Base-by-base conservation (phyloP, 2,329 filamentous ascomycete genomes). In the Fusarium longipes region DNA sequence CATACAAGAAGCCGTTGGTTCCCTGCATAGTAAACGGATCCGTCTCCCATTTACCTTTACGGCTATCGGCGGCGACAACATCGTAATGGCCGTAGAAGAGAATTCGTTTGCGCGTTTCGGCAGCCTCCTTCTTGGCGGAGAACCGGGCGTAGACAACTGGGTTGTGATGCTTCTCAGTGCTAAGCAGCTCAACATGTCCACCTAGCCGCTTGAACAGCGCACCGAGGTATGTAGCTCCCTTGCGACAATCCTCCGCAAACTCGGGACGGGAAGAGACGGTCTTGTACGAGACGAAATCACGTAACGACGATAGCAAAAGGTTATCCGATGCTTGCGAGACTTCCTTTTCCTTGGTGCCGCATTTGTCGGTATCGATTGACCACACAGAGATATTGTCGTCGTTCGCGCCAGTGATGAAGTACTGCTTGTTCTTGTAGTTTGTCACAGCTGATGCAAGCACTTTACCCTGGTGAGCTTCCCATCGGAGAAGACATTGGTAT, bases 51-150 rank as follows among this genome's bases (percentile, higher is more conserved):
- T 93, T 95, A 35, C 87, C 87, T 57, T 90, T 89, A 65, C 91
- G 91, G 35, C 91, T 89, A 69, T 97, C 93, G 1, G 96, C 96
- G 1, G 93, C 87, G 5, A 99, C 96, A 4, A 99, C 94, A 75
- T 99, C 96, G 81, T 99, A 99, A 77, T 99, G 96, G 0, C 96
- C 96, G 74, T 99, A 99, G 77, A 99, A 99, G 0, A 99, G 82
- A 10, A 98, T 92, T 29, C 93, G 93, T 80, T 96, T 97, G 18
- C 92, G 87, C 25, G 87, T 83, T 25, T 86, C 84, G 0, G 87
- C 81, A 1, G 88, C 86, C 12, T 88, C 84, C 62, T 85, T 88
- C 77, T 89, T 96, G 6, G 91, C 93, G 42, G 87, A 87, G 76
- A 99, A 99, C 61, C 90, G 91, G 38, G 96, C 96, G 70, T 92